A percentile compares a stretch with the other conserved stretches of the same genome.
Evolutionary conservation across 176 grass and related monocot genomes (phyloP).

Genomic region (Eragrostis curvula): DNA sequence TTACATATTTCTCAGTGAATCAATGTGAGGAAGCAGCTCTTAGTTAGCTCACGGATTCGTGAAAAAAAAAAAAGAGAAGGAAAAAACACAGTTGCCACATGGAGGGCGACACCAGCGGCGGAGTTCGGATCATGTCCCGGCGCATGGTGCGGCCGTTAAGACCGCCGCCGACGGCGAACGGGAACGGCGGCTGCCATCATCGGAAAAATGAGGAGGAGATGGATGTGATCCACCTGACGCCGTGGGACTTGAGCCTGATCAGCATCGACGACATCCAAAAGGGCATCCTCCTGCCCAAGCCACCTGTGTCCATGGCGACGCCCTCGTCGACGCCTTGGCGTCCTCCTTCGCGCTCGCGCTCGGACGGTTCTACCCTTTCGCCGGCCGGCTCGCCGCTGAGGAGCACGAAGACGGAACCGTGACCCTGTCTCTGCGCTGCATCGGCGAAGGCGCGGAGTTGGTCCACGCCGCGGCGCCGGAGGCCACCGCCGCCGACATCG

Average conservation of each 20-base stretch:
- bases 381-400: not conserved
- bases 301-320: fast-evolving
- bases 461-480: constrained; percentile 40
- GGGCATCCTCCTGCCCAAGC: constrained; percentile 12
- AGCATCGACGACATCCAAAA: constrained; percentile 5
- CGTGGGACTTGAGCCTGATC: constrained; percentile 6
- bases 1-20: too few species aligned
- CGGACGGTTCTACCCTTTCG: constrained; percentile 43
- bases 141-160: not conserved
- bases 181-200: not conserved
- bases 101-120: not conserved
- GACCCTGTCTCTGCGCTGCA: constrained; percentile 1
- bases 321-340: not conserved
- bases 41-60: not conserved
- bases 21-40: not conserved
- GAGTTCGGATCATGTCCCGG: not conserved
- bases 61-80: too few species aligned
- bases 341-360: constrained; percentile 32
- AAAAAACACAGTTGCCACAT: not conserved
- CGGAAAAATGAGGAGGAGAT: not conserved
- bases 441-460: constrained; percentile 40
- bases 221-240: not conserved
- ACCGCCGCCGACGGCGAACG: too few species aligned
- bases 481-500: constrained; percentile 26
- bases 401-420: not conserved